Evolutionary conservation across 805 yeast genomes (phyloP).

Genomic region (Hanseniaspora lindneri): DNA sequence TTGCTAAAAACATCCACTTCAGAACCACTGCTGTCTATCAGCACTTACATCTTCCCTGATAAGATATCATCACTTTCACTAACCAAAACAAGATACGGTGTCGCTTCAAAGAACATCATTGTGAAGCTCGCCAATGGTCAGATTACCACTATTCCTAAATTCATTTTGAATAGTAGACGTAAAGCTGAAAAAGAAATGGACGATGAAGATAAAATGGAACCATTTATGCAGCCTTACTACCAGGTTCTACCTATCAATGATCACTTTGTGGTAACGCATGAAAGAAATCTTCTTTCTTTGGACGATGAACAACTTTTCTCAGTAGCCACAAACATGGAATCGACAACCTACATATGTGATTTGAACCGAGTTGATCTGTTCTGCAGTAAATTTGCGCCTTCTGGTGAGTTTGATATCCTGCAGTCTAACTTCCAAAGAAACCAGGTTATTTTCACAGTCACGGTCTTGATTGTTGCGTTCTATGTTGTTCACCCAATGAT

Average conservation of each 20-base stretch:
- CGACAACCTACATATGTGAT: conserved; percentile 61
- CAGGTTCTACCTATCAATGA: conserved; percentile 46
- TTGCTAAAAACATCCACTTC: neutral
- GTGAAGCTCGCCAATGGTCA: conserved; percentile 49
- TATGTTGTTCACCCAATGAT: conserved; percentile 48
- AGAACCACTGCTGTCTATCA: conserved; percentile 29
- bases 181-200: conserved; percentile 44
- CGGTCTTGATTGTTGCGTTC: conserved; percentile 37
- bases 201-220: conserved; percentile 44
- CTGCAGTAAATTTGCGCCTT: conserved; percentile 68
- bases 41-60: conserved; percentile 54
- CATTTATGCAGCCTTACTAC: conserved; percentile 50
- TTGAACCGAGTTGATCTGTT: conserved; percentile 57
- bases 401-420: conserved; percentile 70
- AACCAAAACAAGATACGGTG: conserved; percentile 51
- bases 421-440: conserved; percentile 53
- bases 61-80: conserved; percentile 41
- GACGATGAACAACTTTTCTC: conserved; percentile 38
- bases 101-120: conserved; percentile 55
- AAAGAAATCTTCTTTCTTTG: conserved; percentile 35
- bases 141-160: conserved; percentile 59
- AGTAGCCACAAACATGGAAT: conserved; percentile 58
- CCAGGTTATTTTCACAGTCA: conserved; percentile 51
- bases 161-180: conserved; percentile 55
- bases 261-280: conserved; percentile 40